phyloP scores from a whole-genome alignment of 768 basidiomycete species.

The Leucogyrophana mollusca region DNA sequence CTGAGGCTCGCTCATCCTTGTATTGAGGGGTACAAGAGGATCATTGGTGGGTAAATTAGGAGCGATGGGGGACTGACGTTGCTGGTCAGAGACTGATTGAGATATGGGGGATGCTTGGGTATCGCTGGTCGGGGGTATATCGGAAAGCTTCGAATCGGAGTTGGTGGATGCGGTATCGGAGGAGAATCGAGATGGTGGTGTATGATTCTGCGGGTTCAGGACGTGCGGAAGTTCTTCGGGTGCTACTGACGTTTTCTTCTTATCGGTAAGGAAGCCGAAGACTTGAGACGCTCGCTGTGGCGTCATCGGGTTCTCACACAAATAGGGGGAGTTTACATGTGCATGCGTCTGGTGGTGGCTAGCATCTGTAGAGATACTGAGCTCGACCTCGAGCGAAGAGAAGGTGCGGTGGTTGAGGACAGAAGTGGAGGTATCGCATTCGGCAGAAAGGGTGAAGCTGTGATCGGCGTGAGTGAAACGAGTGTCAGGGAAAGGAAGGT shows the following conservation, averaged over 20 bases:
- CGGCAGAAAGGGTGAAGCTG: constrained; percentile 41
- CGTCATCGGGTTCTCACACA: constrained; percentile 41
- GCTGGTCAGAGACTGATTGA: constrained; percentile 6
- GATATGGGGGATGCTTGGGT: constrained; percentile 7
- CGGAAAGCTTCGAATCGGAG: not conserved
- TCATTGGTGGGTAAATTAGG: constrained; percentile 12
- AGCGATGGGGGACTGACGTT: constrained; percentile 11
- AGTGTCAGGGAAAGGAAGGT: constrained; percentile 36
- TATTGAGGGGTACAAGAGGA: constrained; percentile 3
- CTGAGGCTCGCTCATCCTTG: not conserved
- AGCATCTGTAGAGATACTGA: constrained; percentile 51
- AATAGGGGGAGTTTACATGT: constrained; percentile 28
- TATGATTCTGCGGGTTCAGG: constrained; percentile 28
- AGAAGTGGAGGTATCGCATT: constrained; percentile 48
- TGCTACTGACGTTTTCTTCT: constrained; percentile 38
- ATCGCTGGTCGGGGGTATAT: constrained; percentile 18
- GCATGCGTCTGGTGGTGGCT: constrained; percentile 19
- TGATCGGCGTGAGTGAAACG: constrained; percentile 33
- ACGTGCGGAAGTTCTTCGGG: constrained; percentile 33
- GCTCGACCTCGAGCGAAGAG: constrained; percentile 76
- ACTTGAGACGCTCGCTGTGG: constrained; percentile 73
- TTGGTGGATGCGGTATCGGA: constrained; percentile 19
- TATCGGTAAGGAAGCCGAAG: constrained; percentile 66
- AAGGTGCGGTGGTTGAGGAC: constrained; percentile 40
- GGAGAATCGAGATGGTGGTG: constrained; percentile 28